Conservation (phyloP, 2,329 filamentous ascomycete species). For the Penicillium brevicompactum region DNA sequence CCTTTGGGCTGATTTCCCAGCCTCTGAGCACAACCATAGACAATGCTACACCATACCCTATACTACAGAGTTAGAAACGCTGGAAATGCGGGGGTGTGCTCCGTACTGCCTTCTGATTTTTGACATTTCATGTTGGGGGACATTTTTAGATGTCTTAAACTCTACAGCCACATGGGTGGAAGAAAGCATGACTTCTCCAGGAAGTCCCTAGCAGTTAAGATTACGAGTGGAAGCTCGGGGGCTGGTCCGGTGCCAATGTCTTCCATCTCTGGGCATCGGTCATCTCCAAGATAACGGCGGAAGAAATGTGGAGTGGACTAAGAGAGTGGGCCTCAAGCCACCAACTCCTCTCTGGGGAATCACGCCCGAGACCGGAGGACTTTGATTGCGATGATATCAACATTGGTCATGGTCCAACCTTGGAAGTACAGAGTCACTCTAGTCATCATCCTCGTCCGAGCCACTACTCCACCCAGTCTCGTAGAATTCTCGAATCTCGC, state of each 20-base stretch:
- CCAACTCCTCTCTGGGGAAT: not conserved
- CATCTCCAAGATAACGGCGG: not conserved
- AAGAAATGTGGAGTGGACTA: not conserved
- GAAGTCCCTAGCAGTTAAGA: not conserved
- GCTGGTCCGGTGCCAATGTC: not conserved
- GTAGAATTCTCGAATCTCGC: slow-evolving; percentile 83
- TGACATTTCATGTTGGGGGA: not conserved
- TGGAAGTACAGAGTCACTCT: not conserved
- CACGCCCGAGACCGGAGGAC: not conserved
- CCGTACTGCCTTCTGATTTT: not conserved
- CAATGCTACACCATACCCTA: not conserved
- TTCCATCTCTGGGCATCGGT: not conserved
- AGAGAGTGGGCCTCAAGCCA: not conserved
- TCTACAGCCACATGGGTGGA: not conserved
- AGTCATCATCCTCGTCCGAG: slow-evolving; percentile 48
- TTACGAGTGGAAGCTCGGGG: not conserved
- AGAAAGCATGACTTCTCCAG: not conserved
- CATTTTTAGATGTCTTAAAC: slow-evolving; percentile 10
- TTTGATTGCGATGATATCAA: slow-evolving; percentile 1
- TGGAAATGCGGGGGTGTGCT: slow-evolving; percentile 4
- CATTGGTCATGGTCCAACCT: not conserved
- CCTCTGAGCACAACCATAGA: not conserved
- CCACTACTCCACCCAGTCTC: slow-evolving; percentile 84
- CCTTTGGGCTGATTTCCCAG: not conserved
- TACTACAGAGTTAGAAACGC: not conserved